These are phyloP conservation scores for Solanum pinnatisectum DNA, from an alignment of 257 asterid species.

Conservation along the genomic window DNA sequence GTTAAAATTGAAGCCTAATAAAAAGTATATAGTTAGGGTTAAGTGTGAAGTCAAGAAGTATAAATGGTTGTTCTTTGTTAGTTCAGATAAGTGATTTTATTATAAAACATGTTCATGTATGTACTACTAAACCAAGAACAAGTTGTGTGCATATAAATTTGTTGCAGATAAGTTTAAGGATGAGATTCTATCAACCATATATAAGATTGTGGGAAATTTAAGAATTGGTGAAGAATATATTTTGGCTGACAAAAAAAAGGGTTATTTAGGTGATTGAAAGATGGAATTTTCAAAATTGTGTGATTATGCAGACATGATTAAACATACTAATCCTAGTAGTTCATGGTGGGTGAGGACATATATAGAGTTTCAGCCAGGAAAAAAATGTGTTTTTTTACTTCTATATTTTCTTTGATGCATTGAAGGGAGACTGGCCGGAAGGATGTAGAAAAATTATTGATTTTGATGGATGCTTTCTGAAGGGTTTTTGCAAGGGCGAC, in stretches of 20 bases:
- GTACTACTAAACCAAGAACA: too few relatives aligned
- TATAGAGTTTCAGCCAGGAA: neutral
- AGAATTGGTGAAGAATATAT: neutral
- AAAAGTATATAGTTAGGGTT: too few relatives aligned
- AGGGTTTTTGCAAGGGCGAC: neutral
- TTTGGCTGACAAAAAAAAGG: neutral
- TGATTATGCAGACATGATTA: neutral
- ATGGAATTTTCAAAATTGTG: neutral
- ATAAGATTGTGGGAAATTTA: too few relatives aligned
- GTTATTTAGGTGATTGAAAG: neutral
- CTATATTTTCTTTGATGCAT: neutral
- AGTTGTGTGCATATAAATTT: too few relatives aligned
- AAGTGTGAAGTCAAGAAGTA: too few relatives aligned
- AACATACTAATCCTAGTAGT: neutral
- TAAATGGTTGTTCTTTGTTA: too few relatives aligned
- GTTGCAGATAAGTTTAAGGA: too few relatives aligned
- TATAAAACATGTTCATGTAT: too few relatives aligned
- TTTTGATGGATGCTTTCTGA: neutral
- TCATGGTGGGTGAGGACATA: neutral
- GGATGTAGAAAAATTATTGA: neutral
- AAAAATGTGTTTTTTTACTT: too few relatives aligned
- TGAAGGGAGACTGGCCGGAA: neutral
- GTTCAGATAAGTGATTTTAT: too few relatives aligned
- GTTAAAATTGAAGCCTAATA: too few relatives aligned
- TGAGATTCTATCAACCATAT: too few relatives aligned